phyloP scores from a whole-genome alignment of 202 grass and related monocot species.

The Panicum hallii region DNA sequence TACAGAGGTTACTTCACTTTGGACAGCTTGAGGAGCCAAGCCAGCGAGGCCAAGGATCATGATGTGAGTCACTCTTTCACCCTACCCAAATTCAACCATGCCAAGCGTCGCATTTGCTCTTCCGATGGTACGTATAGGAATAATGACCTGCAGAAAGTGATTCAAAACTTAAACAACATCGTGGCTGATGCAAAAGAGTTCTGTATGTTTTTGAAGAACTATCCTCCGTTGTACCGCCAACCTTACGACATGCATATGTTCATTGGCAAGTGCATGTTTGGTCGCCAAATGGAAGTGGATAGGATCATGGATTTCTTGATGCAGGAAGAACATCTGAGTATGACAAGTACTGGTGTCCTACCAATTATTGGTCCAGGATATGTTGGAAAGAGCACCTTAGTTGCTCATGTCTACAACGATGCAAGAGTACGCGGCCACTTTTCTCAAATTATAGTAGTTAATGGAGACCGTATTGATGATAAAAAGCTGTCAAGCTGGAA shows the following conservation, averaged over 20 bases:
- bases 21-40: not conserved
- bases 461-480: not conserved
- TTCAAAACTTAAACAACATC: not conserved
- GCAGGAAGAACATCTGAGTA: not conserved
- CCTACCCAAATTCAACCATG: not conserved
- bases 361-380: not conserved
- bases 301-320: conserved; percentile 5
- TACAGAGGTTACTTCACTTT: not conserved
- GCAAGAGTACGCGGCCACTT: not conserved
- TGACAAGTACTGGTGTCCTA: not conserved
- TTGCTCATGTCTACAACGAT: not conserved
- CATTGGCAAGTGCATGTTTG: not conserved
- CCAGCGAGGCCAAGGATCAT: not conserved
- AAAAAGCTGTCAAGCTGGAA: not conserved
- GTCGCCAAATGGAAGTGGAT: conserved; percentile 1
- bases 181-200: not conserved
- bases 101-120: not conserved
- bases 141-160: not conserved
- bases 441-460: not conserved
- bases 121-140: no score
- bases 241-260: not conserved
- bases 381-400: conserved; percentile 14
- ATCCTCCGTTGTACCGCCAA: not conserved
- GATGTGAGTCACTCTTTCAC: conserved; percentile 17
- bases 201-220: not conserved